phyloP scores from a whole-genome alignment of 2,329 filamentous ascomycete species.

The Hymenoscyphus repandus region DNA sequence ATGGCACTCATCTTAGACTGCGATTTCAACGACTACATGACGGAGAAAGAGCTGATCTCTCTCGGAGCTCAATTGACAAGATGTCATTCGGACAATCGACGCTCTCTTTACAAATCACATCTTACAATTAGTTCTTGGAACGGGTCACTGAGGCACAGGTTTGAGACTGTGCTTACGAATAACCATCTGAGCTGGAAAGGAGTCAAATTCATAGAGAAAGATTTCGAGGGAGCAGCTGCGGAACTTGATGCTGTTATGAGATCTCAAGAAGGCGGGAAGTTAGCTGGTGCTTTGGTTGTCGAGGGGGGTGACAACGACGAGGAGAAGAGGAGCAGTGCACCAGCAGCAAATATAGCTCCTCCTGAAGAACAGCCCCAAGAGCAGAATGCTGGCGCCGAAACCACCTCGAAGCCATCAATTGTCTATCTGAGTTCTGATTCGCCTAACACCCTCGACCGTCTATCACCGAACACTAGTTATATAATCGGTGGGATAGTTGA shows the following conservation, averaged over 20 bases:
- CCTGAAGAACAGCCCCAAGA: too few species aligned
- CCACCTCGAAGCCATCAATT: constrained; percentile 35
- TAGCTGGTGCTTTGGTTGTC: constrained; percentile 43
- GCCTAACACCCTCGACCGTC: constrained; percentile 72
- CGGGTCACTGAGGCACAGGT: constrained; percentile 69
- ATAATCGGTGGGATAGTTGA: constrained; percentile 93
- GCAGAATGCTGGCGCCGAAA: too few species aligned
- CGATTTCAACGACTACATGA: constrained; percentile 87
- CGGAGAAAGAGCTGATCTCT: constrained; percentile 77
- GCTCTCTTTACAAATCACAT: constrained; percentile 61
- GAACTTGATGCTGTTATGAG: constrained; percentile 65
- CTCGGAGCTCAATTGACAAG: constrained; percentile 79
- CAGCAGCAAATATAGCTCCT: too few species aligned
- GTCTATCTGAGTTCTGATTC: constrained; percentile 92
- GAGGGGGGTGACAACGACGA: background rate
- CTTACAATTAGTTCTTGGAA: constrained; percentile 75
- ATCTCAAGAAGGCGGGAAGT: constrained; percentile 45
- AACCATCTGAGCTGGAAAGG: constrained; percentile 77
- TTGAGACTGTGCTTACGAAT: constrained; percentile 67
- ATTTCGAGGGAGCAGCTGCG: constrained; percentile 66
- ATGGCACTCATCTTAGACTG: constrained; percentile 85
- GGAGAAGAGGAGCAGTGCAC: background rate
- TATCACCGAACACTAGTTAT: constrained; percentile 86
- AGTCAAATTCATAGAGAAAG: constrained; percentile 65
- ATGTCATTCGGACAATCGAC: constrained; percentile 82